Conservation (phyloP, 1,139 yeast species). For the Sugiyamaella japonica region DNA sequence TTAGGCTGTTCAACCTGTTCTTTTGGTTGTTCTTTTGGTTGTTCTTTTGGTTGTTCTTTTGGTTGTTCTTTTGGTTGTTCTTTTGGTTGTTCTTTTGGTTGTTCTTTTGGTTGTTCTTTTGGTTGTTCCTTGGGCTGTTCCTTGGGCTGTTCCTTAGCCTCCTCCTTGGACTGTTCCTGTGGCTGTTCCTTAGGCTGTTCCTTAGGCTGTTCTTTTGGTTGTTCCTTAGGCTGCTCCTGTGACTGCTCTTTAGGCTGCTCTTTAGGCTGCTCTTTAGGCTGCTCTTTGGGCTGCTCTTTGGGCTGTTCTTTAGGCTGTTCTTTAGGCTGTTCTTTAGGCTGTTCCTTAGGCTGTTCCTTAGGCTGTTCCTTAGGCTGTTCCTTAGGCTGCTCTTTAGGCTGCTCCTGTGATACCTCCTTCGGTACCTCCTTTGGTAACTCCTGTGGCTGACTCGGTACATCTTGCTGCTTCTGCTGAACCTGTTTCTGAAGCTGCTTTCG, state of each 20-base stretch:
- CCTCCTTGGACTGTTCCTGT: slow-evolving; percentile 3
- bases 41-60: neutral
- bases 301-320: slow-evolving; percentile 4
- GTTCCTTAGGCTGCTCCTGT: neutral
- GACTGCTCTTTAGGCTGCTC: slow-evolving; percentile 5
- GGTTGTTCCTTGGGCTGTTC: too few relatives aligned
- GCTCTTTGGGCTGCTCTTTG: slow-evolving; percentile 3
- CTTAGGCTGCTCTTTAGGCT: neutral
- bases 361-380: neutral
- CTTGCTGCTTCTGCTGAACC: neutral
- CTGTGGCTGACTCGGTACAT: neutral
- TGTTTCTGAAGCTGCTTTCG: neutral
- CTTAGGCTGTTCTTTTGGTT: slow-evolving; percentile 3
- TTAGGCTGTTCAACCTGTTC: neutral
- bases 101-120: neutral
- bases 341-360: slow-evolving; percentile 2
- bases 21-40: slow-evolving; percentile 5
- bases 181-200: slow-evolving; percentile 2
- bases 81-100: neutral
- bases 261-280: slow-evolving; percentile 1
- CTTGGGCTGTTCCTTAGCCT: neutral
- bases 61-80: neutral
- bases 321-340: neutral
- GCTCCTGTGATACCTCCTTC: neutral
- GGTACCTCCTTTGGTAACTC: slow-evolving; percentile 1